A percentile compares a stretch with the other conserved stretches of the same genome.
Evolutionary conservation across 352 stramenopile species (phyloP).

Genomic region (Globisporangium barbulae): DNA sequence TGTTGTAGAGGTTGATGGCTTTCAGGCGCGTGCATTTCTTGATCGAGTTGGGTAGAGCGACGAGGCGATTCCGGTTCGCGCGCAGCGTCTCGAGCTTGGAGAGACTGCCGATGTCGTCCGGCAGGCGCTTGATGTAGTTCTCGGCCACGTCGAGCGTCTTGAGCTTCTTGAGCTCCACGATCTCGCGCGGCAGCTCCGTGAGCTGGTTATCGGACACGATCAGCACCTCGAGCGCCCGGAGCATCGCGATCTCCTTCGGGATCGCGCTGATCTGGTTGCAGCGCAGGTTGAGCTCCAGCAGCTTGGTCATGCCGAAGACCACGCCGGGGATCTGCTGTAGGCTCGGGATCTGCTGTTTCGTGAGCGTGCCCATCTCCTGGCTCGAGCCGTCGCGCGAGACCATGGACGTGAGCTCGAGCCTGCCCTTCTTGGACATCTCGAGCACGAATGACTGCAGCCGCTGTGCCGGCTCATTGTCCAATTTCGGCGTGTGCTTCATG

Average conservation of each 20-base stretch:
- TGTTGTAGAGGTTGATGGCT: conserved; percentile 81
- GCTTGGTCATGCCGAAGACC: conserved; percentile 51
- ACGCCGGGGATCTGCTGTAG: conserved; percentile 52
- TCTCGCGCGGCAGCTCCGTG: conserved; percentile 33
- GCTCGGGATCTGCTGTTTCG: conserved; percentile 37
- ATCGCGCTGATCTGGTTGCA: conserved; percentile 62
- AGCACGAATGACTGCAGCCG: conserved; percentile 41
- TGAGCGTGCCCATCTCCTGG: conserved; percentile 45
- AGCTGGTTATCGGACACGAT: conserved; percentile 68
- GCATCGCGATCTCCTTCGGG: conserved; percentile 52
- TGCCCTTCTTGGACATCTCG: conserved; percentile 45
- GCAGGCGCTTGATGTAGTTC: conserved; percentile 55
- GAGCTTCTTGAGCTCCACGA: conserved; percentile 48
- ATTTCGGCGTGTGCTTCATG: conserved; percentile 26
- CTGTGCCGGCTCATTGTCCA: conserved; percentile 27
- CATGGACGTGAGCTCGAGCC: conserved; percentile 62
- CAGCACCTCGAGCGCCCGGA: conserved; percentile 43
- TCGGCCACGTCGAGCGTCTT: conserved; percentile 46
- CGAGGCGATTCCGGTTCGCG: conserved; percentile 54
- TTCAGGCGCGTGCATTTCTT: conserved; percentile 41
- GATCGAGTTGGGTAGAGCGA: conserved; percentile 46
- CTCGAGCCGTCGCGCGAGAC: conserved; percentile 37
- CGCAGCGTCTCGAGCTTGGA: conserved; percentile 48
- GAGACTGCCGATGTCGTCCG: conserved; percentile 46
- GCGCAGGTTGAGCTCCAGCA: conserved; percentile 61